A percentile compares a stretch with the other conserved stretches of the same genome.
phyloP scores from a whole-genome alignment of 2,329 filamentous ascomycete species.

The Penicillium polonicum region DNA sequence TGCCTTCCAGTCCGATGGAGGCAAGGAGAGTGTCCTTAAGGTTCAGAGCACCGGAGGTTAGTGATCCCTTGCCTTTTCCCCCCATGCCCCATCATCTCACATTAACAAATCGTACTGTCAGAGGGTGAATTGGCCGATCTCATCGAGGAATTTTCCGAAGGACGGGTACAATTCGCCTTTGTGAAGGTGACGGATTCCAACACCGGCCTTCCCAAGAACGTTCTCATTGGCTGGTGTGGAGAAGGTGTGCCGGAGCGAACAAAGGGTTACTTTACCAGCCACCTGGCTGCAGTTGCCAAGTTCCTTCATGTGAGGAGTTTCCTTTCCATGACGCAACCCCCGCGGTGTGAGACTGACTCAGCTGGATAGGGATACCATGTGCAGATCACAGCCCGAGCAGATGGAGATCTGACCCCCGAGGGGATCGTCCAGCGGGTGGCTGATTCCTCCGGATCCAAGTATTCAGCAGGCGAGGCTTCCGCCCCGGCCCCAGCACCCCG shows the following conservation, averaged over 20 bases:
- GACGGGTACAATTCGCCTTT: constrained; percentile 94
- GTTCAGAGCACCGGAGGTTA: constrained; percentile 87
- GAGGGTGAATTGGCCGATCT: constrained; percentile 89
- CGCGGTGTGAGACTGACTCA: constrained; percentile 9
- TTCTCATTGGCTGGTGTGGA: constrained; percentile 94
- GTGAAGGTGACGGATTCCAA: constrained; percentile 97
- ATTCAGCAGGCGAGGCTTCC: constrained; percentile 61
- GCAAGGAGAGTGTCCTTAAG: constrained; percentile 92
- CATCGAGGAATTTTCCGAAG: constrained; percentile 94
- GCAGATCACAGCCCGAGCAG: constrained; percentile 91
- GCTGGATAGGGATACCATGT: constrained; percentile 77
- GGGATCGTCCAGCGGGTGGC: constrained; percentile 88
- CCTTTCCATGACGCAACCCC: neutral
- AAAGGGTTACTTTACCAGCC: constrained; percentile 97
- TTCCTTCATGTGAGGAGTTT: constrained; percentile 67
- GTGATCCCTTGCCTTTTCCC: constrained; percentile 15
- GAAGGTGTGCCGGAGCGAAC: constrained; percentile 97
- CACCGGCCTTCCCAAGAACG: constrained; percentile 81
- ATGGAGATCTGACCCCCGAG: constrained; percentile 82
- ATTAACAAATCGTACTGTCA: constrained; percentile 37
- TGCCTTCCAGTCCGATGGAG: constrained; percentile 81
- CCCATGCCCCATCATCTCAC: neutral
- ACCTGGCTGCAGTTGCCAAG: constrained; percentile 84
- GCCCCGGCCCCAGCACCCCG: constrained; percentile 54
- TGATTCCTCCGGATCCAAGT: constrained; percentile 92